Evolutionary conservation across 345 rosid species (phyloP).

Genomic region (Citrus cavaleriei): DNA sequence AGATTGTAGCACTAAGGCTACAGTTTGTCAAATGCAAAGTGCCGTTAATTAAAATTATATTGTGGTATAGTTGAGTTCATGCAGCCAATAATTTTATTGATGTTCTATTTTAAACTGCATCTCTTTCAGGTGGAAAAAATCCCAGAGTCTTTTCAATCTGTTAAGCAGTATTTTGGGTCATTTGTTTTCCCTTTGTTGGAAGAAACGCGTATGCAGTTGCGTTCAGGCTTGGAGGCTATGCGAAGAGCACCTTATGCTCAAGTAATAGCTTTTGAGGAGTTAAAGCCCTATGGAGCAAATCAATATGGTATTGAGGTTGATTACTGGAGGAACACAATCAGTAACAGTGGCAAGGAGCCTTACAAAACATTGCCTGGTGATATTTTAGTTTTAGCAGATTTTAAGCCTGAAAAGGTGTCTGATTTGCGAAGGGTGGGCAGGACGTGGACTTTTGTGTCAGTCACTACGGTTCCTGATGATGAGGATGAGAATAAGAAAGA

Average conservation of each 20-base stretch:
- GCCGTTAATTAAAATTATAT: too few species aligned
- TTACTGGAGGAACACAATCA: conserved; percentile 33
- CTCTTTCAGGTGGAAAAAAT: neutral
- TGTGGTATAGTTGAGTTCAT: too few species aligned
- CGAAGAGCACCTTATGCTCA: conserved; percentile 33
- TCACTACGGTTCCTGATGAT: neutral
- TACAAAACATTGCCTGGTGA: conserved; percentile 45
- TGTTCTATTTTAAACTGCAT: neutral
- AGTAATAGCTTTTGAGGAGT: neutral
- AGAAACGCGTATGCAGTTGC: conserved; percentile 36
- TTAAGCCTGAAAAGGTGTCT: conserved; percentile 28
- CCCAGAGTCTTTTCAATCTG: neutral
- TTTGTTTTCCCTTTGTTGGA: conserved; percentile 36
- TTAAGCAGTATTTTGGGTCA: neutral
- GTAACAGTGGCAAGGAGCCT: conserved; percentile 18
- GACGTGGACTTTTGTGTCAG: conserved; percentile 27
- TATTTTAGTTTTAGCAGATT: conserved; percentile 29
- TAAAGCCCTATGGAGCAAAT: neutral
- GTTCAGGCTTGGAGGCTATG: conserved; percentile 29
- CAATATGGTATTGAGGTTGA: conserved; percentile 23
- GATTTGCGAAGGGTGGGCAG: conserved; percentile 34
- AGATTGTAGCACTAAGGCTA: too few species aligned
- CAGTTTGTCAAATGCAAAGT: neutral
- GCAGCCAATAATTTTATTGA: neutral
- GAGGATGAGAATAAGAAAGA: neutral